These are phyloP conservation scores for Waltiozyma sp. DNA, from an alignment of 1,139 yeast species.

Conservation along the genomic window DNA sequence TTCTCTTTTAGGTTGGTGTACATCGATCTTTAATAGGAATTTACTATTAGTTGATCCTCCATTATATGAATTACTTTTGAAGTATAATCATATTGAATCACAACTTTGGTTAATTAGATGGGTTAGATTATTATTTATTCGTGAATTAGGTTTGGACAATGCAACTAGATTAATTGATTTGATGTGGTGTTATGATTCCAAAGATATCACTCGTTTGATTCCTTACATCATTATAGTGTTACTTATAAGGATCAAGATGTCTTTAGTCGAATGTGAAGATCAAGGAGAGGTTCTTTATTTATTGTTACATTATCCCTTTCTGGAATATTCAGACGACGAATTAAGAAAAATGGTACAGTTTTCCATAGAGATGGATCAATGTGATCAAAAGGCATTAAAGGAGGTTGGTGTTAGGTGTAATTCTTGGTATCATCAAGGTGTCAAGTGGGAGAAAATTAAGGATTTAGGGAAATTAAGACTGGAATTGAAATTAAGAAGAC, in stretches of 20 bases:
- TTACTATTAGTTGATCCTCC: constrained; percentile 32
- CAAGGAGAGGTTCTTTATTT: constrained; percentile 51
- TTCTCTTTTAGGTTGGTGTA: constrained; percentile 23
- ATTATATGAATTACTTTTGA: constrained; percentile 31
- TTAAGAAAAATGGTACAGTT: constrained; percentile 11
- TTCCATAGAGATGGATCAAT: constrained; percentile 10
- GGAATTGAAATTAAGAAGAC: constrained; percentile 16
- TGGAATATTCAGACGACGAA: constrained; percentile 6
- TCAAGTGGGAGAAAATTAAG: constrained; percentile 15
- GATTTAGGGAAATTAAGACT: constrained; percentile 16
- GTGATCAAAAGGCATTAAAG: constrained; percentile 4
- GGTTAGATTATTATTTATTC: constrained; percentile 42
- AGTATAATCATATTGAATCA: constrained; percentile 43
- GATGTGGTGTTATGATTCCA: constrained; percentile 29
- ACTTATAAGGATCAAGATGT: constrained; percentile 36
- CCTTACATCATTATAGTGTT: constrained; percentile 41
- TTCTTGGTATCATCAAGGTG: constrained; percentile 8
- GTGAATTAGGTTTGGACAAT: constrained; percentile 46
- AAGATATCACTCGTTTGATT: constrained; percentile 29
- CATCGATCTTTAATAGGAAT: constrained; percentile 31
- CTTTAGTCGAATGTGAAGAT: constrained; percentile 38
- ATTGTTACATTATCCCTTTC: constrained; percentile 45
- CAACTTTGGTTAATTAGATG: constrained; percentile 62
- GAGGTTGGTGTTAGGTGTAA: constrained; percentile 11
- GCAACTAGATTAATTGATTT: constrained; percentile 49